phyloP scores from a whole-genome alignment of 441 rosid species.

The Isatis lusitanica region DNA sequence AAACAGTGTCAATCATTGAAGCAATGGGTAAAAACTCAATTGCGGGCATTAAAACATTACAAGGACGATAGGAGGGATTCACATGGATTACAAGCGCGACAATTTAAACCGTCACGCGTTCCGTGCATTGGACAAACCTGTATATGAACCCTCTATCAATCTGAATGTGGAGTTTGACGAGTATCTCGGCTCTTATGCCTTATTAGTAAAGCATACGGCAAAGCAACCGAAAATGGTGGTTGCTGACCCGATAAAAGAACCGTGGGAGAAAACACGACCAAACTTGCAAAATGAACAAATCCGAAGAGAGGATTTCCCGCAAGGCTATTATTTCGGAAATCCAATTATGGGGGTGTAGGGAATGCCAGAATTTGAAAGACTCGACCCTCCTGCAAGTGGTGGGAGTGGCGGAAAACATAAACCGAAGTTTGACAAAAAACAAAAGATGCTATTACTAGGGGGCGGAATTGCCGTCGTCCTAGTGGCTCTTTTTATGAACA shows the following conservation, averaged over 20 bases:
- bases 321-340: background rate
- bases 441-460: background rate
- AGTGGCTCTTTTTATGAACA: background rate
- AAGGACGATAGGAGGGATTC: background rate
- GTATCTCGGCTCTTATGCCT: background rate
- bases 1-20: background rate
- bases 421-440: background rate
- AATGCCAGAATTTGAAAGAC: background rate
- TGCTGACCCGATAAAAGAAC: background rate
- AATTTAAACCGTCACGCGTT: background rate
- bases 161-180: background rate
- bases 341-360: background rate
- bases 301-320: background rate
- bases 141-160: background rate
- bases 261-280: background rate
- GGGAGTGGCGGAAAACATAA: background rate
- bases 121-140: background rate
- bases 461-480: background rate
- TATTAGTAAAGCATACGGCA: background rate
- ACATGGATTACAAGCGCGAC: background rate
- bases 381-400: background rate
- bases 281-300: background rate
- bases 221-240: background rate
- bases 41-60: background rate
- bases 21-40: background rate